Conservation (phyloP, 306 rosid species). For the Rosa lucieae region DNA sequence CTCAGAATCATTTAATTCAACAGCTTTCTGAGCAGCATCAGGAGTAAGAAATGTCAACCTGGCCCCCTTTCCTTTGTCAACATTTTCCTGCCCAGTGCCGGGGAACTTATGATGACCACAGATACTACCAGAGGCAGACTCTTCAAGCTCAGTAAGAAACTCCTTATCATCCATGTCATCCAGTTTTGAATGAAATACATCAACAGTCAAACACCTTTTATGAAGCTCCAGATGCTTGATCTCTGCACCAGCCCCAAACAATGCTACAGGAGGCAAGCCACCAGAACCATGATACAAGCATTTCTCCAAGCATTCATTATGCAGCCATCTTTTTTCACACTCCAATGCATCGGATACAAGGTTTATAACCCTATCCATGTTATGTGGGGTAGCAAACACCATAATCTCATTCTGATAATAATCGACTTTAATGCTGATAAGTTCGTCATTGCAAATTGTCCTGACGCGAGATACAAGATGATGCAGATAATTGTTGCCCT, state of each 20-base stretch:
- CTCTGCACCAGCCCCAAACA: constrained; percentile 92
- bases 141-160: constrained; percentile 69
- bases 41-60: constrained; percentile 81
- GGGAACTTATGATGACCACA: constrained; percentile 65
- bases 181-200: constrained; percentile 52
- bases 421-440: constrained; percentile 63
- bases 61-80: constrained; percentile 58
- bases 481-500: constrained; percentile 51
- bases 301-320: constrained; percentile 74
- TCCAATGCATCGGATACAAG: constrained; percentile 53
- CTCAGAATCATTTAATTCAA: constrained; percentile 47
- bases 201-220: constrained; percentile 71
- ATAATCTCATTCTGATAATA: constrained; percentile 54
- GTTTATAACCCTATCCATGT: constrained; percentile 47
- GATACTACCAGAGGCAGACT: constrained; percentile 51
- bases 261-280: constrained; percentile 58
- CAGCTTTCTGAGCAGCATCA: constrained; percentile 64
- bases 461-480: constrained; percentile 49
- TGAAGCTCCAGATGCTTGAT: constrained; percentile 89
- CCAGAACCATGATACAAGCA: constrained; percentile 68
- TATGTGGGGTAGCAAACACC: constrained; percentile 56
- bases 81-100: constrained; percentile 42
- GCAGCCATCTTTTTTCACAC: constrained; percentile 54
- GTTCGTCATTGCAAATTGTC: constrained; percentile 56
- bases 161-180: constrained; percentile 66